These are phyloP conservation scores for Penicillium fuscoglaucum DNA, from an alignment of 2,329 filamentous ascomycete genomes.

Conservation along the genomic window DNA sequence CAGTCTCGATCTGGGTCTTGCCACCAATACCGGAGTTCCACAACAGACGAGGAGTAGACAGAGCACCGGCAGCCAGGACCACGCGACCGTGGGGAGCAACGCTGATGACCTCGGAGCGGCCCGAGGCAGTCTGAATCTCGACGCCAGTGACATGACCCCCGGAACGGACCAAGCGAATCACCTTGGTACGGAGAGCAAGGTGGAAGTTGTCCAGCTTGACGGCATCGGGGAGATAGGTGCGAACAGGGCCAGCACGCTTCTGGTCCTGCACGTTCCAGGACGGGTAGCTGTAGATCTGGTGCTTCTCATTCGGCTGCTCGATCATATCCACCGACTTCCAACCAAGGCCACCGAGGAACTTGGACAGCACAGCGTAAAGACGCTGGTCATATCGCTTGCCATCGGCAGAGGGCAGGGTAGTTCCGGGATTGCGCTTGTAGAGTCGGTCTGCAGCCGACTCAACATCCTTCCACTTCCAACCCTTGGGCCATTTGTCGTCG, in stretches of 20 bases:
- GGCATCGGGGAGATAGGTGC: conserved; percentile 68
- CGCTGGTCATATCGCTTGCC: conserved; percentile 66
- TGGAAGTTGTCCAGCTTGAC: conserved; percentile 63
- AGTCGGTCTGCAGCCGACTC: conserved; percentile 59
- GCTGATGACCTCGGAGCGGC: conserved; percentile 60
- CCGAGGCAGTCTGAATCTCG: conserved; percentile 26
- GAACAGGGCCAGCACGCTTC: conserved; percentile 68
- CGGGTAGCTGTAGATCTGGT: conserved; percentile 63
- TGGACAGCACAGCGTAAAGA: conserved; percentile 63
- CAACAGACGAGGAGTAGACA: conserved; percentile 69
- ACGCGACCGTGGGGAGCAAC: conserved; percentile 64
- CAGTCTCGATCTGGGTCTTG: conserved; percentile 47
- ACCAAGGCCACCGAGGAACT: conserved; percentile 59
- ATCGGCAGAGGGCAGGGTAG: conserved; percentile 64
- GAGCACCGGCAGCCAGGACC: conserved; percentile 66
- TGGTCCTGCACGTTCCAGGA: conserved; percentile 68
- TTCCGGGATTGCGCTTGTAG: conserved; percentile 70
- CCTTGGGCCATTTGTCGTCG: conserved; percentile 69
- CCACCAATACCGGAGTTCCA: conserved; percentile 70
- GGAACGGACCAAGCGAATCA: conserved; percentile 65
- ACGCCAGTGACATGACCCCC: conserved; percentile 62
- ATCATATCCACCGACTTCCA: conserved; percentile 66
- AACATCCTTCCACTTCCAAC: conserved; percentile 69
- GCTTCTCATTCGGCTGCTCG: conserved; percentile 61
- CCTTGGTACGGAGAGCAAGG: conserved; percentile 65